Conservation (phyloP, 2,329 filamentous ascomycete genomes). For the Colletotrichum agaves region DNA sequence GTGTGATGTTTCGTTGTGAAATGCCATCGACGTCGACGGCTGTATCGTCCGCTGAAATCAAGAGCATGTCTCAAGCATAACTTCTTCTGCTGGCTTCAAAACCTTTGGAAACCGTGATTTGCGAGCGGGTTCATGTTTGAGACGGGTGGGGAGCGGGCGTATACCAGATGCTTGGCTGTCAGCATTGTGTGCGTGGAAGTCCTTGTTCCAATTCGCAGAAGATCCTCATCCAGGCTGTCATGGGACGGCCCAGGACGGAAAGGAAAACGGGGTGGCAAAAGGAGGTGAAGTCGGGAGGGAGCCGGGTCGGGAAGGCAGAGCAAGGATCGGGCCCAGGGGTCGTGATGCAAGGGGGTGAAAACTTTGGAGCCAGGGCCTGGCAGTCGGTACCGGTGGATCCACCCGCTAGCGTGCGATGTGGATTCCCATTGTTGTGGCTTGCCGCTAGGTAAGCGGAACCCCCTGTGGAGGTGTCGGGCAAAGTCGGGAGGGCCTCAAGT, state of each 20-base stretch:
- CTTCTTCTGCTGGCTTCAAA: slow-evolving; percentile 24
- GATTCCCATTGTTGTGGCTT: slow-evolving; percentile 24
- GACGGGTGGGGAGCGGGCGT: slow-evolving; percentile 28
- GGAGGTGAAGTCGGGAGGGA: slow-evolving; percentile 28
- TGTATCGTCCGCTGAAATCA: not conserved
- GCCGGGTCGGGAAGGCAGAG: slow-evolving; percentile 4
- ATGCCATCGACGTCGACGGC: slow-evolving; percentile 8
- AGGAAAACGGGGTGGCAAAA: slow-evolving; percentile 3
- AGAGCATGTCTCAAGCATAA: slow-evolving; percentile 17
- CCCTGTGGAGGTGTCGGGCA: slow-evolving; percentile 35
- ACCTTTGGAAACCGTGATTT: slow-evolving; percentile 30
- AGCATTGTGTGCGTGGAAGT: slow-evolving; percentile 25
- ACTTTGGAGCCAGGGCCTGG: slow-evolving; percentile 31
- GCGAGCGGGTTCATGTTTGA: slow-evolving; percentile 31
- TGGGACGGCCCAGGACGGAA: slow-evolving; percentile 4
- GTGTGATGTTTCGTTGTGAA: slow-evolving; percentile 29
- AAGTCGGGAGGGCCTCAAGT: slow-evolving; percentile 30
- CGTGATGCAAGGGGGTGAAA: slow-evolving; percentile 1
- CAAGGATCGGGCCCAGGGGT: slow-evolving; percentile 8
- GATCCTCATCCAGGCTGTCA: slow-evolving; percentile 24
- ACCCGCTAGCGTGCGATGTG: slow-evolving; percentile 24
- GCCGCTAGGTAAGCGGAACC: slow-evolving; percentile 34
- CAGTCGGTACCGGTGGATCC: slow-evolving; percentile 33
- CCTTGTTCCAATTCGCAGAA: slow-evolving; percentile 33
- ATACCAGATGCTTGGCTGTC: not conserved